Evolutionary conservation across 345 rosid genomes (phyloP), one percentile per base, ranked within the genome.

Genomic region (Eucalyptus leucophloia): DNA sequence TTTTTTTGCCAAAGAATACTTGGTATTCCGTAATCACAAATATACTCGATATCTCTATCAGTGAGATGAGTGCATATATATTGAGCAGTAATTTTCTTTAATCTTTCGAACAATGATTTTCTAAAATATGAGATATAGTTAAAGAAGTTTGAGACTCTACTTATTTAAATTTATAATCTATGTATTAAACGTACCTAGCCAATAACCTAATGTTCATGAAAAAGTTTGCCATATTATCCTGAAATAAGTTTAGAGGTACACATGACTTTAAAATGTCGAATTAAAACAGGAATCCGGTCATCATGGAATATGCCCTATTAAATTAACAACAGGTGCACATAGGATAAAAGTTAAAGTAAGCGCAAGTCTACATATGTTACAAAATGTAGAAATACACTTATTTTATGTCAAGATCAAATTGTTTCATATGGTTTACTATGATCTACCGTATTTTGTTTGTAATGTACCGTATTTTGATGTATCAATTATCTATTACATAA

Each of bases 201-300:
- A 0, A 23, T 56, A 60, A 60, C 8, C 67, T 26, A 6, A 6
- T 28, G 67, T 60, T 12, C 32, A 60, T 60, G 32, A 60, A 28
- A 60, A 12, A 3, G 1, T 0, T 60, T 28, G 6, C 4, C 14
- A 6, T 60, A 12, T 26, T 2, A 6, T 60, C 16, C 8, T 6
- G 4, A 12, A 6, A 60, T 60, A 26, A 60, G 32, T 56, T 56
- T 56, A 2, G 6, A 56, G 28, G 62, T 23, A 9, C 62, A 56
- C 5, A 23, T 56, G 62, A 9, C 12, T 56, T 56, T 5, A 56
- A 56, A 56, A 56, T 23, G 13, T 23, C 6, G 1, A 56, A 56
- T 56, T 56, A 56, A 56, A 23, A n/a, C n/a, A 56, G 62, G 23
- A 51, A 51, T 51, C 13, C 3, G 24, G 30, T 23, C 6, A 56